Conservation (phyloP, 2,329 filamentous ascomycete species). For the Ascochyta clinopodiicola region DNA sequence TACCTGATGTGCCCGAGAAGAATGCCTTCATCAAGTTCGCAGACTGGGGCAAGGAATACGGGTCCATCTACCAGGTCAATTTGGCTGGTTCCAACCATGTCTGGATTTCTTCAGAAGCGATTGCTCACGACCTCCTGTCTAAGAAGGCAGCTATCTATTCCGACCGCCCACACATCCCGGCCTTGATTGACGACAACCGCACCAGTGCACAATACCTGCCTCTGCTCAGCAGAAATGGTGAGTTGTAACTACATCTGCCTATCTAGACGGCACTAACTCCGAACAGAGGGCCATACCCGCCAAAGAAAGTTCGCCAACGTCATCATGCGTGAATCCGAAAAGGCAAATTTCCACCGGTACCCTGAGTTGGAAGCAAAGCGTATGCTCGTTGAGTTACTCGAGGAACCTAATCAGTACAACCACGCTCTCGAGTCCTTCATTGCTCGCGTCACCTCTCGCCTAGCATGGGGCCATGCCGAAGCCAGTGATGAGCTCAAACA, state of each 20-base stretch:
- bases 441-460: conserved; percentile 54
- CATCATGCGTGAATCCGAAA: conserved; percentile 54
- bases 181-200: conserved; percentile 53
- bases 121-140: conserved; percentile 52
- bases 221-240: conserved; percentile 53
- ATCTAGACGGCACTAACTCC: conserved; percentile 21
- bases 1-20: conserved; percentile 53
- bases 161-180: conserved; percentile 55
- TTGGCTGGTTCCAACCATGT: conserved; percentile 55
- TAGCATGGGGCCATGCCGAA: conserved; percentile 55
- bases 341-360: conserved; percentile 51
- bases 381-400: conserved; percentile 53
- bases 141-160: conserved; percentile 57
- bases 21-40: conserved; percentile 54
- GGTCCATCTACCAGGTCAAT: conserved; percentile 55
- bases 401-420: conserved; percentile 53
- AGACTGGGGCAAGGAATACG: conserved; percentile 54
- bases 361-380: conserved; percentile 55
- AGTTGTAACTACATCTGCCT: neutral
- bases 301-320: conserved; percentile 55
- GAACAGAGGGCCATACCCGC: conserved; percentile 48
- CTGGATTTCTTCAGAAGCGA: conserved; percentile 53
- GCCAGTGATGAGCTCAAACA: conserved; percentile 56
- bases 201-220: conserved; percentile 55
- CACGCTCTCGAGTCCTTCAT: conserved; percentile 54